Percentiles rank a stretch among this genome's conserved stretches.
Conservation (phyloP, 306 rosid species). For the Geum urbanum region DNA sequence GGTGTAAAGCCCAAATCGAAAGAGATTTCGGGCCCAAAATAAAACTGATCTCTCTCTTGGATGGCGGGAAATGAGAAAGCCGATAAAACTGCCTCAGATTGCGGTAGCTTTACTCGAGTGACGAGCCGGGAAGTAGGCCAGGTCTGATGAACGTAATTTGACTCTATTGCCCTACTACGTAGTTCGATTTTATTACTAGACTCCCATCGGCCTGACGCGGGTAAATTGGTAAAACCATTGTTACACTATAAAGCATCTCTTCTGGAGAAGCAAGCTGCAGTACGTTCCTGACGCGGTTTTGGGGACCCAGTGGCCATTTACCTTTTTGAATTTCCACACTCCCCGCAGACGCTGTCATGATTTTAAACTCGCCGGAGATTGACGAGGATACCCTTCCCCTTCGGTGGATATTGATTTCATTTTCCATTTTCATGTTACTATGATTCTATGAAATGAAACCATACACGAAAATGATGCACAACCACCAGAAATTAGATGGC, state of each 20-base stretch:
- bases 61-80: slow-evolving; percentile 13
- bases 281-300: slow-evolving; percentile 24
- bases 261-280: too few relatives aligned
- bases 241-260: too few relatives aligned
- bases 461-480: too few relatives aligned
- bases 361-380: background rate
- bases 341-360: background rate
- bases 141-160: too few relatives aligned
- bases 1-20: too few relatives aligned
- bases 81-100: slow-evolving; percentile 11
- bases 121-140: slow-evolving; percentile 13
- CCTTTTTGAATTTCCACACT: slow-evolving; percentile 12
- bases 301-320: background rate
- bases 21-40: background rate
- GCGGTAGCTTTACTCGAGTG: slow-evolving; percentile 12
- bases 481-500: too few relatives aligned
- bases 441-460: too few relatives aligned
- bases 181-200: too few relatives aligned
- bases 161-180: too few relatives aligned
- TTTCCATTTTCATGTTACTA: background rate
- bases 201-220: too few relatives aligned
- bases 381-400: background rate
- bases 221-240: too few relatives aligned
- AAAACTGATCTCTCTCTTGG: background rate
- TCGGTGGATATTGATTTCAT: background rate